Conservation (phyloP, 345 rosid species). For the Populus alba region DNA sequence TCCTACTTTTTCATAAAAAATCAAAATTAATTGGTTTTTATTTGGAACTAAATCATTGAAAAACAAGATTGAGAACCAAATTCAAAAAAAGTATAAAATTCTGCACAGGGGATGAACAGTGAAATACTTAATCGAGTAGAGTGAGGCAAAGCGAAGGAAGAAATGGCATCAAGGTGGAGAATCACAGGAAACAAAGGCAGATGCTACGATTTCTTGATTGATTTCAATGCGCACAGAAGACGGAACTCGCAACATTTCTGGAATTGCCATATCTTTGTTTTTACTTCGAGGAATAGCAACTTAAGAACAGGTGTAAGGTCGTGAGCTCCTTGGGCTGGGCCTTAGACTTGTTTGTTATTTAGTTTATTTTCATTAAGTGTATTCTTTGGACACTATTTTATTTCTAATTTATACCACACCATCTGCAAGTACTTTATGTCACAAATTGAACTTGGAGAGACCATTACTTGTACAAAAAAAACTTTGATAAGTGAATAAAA, state of each 20-base stretch:
- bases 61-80: too few relatives aligned
- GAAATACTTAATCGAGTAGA: not conserved
- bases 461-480: too few relatives aligned
- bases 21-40: too few relatives aligned
- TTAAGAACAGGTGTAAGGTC: not conserved
- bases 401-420: not conserved
- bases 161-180: slow-evolving; percentile 98
- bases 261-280: too few relatives aligned
- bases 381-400: not conserved
- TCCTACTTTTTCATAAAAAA: too few relatives aligned
- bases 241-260: too few relatives aligned
- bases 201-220: slow-evolving; percentile 89
- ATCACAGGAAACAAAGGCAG: slow-evolving; percentile 91
- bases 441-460: too few relatives aligned
- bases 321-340: not conserved
- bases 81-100: too few relatives aligned
- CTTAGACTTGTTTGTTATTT: not conserved
- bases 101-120: too few relatives aligned
- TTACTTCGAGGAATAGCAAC: too few relatives aligned
- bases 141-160: not conserved
- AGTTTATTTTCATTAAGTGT: not conserved
- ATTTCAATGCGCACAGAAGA: slow-evolving; percentile 36
- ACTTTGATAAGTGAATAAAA: too few relatives aligned
- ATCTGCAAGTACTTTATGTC: not conserved
- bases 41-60: too few relatives aligned